These are phyloP conservation scores for Punica granatum DNA, from an alignment of 345 rosid genomes.

Conservation along the genomic window DNA sequence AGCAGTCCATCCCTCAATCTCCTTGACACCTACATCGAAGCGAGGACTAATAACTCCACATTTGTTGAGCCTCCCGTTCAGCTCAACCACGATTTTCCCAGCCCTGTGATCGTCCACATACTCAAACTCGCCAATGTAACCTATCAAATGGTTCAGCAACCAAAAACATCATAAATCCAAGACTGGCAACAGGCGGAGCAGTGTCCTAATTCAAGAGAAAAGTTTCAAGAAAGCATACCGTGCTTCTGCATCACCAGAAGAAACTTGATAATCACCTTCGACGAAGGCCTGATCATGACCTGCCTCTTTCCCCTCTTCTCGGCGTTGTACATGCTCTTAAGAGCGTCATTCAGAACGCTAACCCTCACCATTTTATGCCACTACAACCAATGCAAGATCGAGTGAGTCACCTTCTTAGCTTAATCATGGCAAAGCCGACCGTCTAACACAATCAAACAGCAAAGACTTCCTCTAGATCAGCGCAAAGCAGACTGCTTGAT, in stretches of 20 bases:
- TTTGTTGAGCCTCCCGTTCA: conserved; percentile 44
- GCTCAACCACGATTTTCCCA: conserved; percentile 42
- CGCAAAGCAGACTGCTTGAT: no score
- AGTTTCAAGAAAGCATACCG: conserved; percentile 19
- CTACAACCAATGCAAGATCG: neutral
- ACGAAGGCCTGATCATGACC: conserved; percentile 51
- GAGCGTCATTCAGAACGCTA: conserved; percentile 50
- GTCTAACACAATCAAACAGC: neutral
- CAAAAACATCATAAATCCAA: neutral
- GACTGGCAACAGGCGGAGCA: neutral
- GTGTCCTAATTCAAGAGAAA: neutral
- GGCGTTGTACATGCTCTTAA: conserved; percentile 48
- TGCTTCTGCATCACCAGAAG: conserved; percentile 53
- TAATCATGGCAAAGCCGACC: neutral
- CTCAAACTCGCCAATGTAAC: conserved; percentile 47
- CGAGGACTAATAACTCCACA: conserved; percentile 54
- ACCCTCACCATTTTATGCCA: conserved; percentile 35
- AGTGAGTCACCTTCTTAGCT: conserved; percentile 1
- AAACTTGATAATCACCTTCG: conserved; percentile 46
- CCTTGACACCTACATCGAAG: conserved; percentile 39
- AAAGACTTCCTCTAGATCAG: no score
- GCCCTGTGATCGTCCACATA: conserved; percentile 43
- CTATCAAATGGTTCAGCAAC: conserved; percentile 8
- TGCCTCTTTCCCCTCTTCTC: conserved; percentile 45
- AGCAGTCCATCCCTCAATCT: conserved; percentile 48